Evolutionary conservation across 106 monocot genomes (phyloP).

Genomic region (Narthecium ossifragum): DNA sequence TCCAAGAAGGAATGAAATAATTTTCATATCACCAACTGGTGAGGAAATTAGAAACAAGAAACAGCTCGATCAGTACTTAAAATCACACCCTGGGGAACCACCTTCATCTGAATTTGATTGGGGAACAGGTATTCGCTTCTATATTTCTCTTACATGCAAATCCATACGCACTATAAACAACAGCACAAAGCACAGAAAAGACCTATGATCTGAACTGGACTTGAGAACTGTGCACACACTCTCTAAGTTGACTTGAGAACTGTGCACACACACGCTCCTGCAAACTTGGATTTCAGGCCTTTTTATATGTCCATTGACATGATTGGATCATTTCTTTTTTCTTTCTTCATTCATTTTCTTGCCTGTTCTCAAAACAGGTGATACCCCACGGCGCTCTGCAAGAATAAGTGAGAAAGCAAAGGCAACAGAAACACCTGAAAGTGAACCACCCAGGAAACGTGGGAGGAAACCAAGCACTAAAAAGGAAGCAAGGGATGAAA

Average conservation of each 20-base stretch:
- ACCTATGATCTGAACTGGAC: too few relatives aligned
- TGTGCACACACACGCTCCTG: too few relatives aligned
- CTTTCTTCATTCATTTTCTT: not conserved
- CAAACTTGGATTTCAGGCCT: too few relatives aligned
- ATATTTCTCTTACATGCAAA: constrained; percentile 1
- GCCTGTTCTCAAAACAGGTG: too few relatives aligned
- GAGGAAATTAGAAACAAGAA: constrained; percentile 76
- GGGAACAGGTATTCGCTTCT: constrained; percentile 48
- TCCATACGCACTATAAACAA: too few relatives aligned
- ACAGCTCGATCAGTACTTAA: constrained; percentile 49
- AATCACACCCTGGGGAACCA: constrained; percentile 57
- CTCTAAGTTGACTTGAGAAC: too few relatives aligned
- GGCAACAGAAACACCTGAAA: constrained; percentile 33
- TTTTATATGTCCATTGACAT: too few relatives aligned
- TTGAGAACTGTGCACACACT: too few relatives aligned
- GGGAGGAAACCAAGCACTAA: constrained; percentile 38
- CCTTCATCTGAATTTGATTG: constrained; percentile 69
- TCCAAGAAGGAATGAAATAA: constrained; percentile 42
- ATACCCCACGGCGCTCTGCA: constrained; percentile 62
- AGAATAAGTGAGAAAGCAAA: constrained; percentile 61
- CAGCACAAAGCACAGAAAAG: too few relatives aligned
- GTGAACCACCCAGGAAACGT: constrained; percentile 42
- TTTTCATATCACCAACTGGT: constrained; percentile 56
- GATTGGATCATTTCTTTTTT: not conserved
- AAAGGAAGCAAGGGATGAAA: constrained; percentile 33